phyloP scores from a whole-genome alignment of 345 rosid genomes.

The Gossypioides kirkii region DNA sequence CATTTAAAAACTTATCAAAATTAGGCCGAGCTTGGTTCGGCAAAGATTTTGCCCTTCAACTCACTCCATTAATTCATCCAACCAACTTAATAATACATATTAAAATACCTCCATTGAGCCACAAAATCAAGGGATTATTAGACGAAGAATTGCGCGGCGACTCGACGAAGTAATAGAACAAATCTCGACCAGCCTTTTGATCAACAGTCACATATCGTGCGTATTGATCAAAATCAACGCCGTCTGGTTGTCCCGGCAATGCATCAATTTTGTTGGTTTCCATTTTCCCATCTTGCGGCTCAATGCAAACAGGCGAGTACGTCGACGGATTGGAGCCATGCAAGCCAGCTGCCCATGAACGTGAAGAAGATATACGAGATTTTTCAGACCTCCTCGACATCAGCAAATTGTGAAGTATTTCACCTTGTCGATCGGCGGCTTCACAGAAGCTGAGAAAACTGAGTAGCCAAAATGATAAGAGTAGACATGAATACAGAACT shows the following conservation, averaged over 20 bases:
- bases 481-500: background rate
- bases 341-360: background rate
- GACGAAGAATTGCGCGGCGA: background rate
- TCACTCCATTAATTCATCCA: no score
- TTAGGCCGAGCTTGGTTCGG: no score
- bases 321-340: no score
- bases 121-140: background rate
- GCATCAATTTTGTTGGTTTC: background rate
- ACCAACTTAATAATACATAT: background rate
- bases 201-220: background rate
- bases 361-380: background rate
- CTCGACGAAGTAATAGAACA: slow-evolving; percentile 1
- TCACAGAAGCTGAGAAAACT: background rate
- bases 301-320: background rate
- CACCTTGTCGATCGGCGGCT: background rate
- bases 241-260: background rate
- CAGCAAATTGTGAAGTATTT: background rate
- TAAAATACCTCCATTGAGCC: background rate
- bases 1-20: background rate
- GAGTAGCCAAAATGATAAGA: background rate
- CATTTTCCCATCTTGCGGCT: background rate
- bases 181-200: background rate
- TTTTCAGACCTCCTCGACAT: background rate
- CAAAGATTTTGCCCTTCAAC: no score
- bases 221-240: background rate